Evolutionary conservation across 2,329 filamentous ascomycete species (phyloP).

Genomic region (Xylaria digitata): DNA sequence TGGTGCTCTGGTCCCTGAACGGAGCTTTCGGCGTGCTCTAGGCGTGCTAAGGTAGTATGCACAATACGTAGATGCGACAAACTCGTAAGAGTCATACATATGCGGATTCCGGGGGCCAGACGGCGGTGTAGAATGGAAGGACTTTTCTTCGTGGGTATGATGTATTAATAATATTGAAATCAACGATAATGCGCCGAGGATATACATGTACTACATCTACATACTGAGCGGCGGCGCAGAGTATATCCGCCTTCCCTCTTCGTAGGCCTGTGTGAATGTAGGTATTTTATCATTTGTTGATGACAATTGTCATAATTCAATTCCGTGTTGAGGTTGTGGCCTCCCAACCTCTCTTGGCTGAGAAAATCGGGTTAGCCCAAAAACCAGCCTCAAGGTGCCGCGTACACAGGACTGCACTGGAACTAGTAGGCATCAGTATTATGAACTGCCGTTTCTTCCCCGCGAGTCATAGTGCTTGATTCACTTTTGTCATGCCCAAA

Average conservation of each 20-base stretch:
- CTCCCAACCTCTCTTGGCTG: constrained; percentile 31
- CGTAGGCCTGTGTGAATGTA: constrained; percentile 2
- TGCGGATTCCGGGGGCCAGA: constrained; percentile 28
- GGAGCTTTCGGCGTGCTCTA: constrained; percentile 20
- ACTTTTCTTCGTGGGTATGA: neutral
- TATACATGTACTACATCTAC: constrained; percentile 12
- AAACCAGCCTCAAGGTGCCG: constrained; percentile 33
- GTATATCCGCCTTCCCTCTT: constrained; percentile 21
- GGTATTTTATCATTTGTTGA: neutral
- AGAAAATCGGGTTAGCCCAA: constrained; percentile 25
- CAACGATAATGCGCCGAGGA: constrained; percentile 5
- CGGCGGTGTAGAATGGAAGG: constrained; percentile 36
- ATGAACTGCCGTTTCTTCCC: constrained; percentile 23
- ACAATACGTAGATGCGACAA: constrained; percentile 21
- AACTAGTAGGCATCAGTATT: constrained; percentile 26
- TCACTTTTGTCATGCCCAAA: constrained; percentile 8
- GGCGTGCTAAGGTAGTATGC: constrained; percentile 8
- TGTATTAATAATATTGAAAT: constrained; percentile 8
- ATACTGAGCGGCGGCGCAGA: constrained; percentile 22
- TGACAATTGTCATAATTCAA: constrained; percentile 14
- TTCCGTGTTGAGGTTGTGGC: neutral
- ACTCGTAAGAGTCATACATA: constrained; percentile 28
- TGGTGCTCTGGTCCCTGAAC: constrained; percentile 16
- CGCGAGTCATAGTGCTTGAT: constrained; percentile 15
- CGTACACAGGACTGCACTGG: constrained; percentile 23